These are phyloP conservation scores for Colletotrichum musicola DNA, from an alignment of 2,329 filamentous ascomycete species.

Conservation along the genomic window DNA sequence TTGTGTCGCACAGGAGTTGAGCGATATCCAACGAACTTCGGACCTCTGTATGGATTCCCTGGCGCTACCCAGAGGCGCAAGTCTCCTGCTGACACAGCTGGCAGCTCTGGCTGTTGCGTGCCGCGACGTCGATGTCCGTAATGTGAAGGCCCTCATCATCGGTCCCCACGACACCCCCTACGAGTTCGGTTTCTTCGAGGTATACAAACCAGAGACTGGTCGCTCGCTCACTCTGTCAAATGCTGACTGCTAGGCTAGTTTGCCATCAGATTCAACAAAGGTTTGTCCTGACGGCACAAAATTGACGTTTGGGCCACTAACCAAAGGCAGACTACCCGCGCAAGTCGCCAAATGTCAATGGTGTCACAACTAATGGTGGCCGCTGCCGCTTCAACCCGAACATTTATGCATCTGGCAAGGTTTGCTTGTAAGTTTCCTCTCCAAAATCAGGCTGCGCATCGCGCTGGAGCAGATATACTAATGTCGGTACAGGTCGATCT, in stretches of 20 bases:
- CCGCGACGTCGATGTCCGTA: slow-evolving; percentile 88
- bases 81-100: slow-evolving; percentile 25
- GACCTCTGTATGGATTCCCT: slow-evolving; percentile 77
- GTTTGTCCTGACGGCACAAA: slow-evolving; percentile 54
- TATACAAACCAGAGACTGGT: slow-evolving; percentile 53
- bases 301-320: background rate
- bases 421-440: slow-evolving; percentile 79
- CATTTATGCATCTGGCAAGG: slow-evolving; percentile 91
- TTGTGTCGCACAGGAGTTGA: slow-evolving; percentile 75
- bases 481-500: slow-evolving; percentile 75
- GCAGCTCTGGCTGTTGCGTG: slow-evolving; percentile 88
- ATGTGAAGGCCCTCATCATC: slow-evolving; percentile 88
- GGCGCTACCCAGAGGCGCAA: background rate
- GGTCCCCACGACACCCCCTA: slow-evolving; percentile 96
- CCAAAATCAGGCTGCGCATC: background rate
- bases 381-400: slow-evolving; percentile 95
- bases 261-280: slow-evolving; percentile 79
- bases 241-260: slow-evolving; percentile 68
- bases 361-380: slow-evolving; percentile 89
- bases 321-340: slow-evolving; percentile 80
- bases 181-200: slow-evolving; percentile 97
- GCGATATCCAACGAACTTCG: slow-evolving; percentile 83
- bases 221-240: too few species aligned
- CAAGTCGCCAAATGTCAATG: slow-evolving; percentile 71
- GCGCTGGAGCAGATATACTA: background rate